Base-by-base conservation (phyloP, 2,329 filamentous ascomycete species). In the Phialophora tarda region DNA sequence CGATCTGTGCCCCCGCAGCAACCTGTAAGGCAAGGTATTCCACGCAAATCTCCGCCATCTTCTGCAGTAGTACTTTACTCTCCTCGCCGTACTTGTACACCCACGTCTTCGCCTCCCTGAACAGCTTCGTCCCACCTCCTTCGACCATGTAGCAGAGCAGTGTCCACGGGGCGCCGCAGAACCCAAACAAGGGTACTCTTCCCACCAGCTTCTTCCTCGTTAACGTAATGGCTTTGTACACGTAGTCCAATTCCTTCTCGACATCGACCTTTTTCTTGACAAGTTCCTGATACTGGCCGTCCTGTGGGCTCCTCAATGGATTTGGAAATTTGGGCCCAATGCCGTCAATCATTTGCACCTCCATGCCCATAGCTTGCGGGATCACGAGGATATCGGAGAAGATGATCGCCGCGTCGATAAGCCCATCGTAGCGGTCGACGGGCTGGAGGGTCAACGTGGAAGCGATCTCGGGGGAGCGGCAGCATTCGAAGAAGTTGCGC, bases 131-230 rank as follows among this genome's bases (percentile, higher is more conserved):
- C 51, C 95, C 95, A 56, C 95, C 95, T 17, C 95, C 95, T 80
- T 99, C 95, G 21, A 98, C 92, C 95, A 99, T 99, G 82, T 99
- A 99, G 82, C 94, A 97, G 75, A 99, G 86, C 66, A 99, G 80
- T 1, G 95, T 99, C 92, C 95, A 99, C 0, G 95, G 95, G 7
- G 95, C 93, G 62, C 95, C 95, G 74, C 93, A 97, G 82, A 99
- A 99, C 41, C 95, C 95, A 77, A 97, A 96, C 71, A 99, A 81
- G 5, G 95, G 95, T 34, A 99, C 95, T 54, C 93, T 85, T 0
- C 95, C 95, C 56, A 89, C 85, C 60, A 99, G 82, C 83, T 97
- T 97, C 77, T 91, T 85, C 72, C 95, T 85, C 28, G 95, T 98
- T 75, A 97, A 78, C 0, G 93, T 96, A 71, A 99, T 96, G 21